Conservation (phyloP, 2,329 filamentous ascomycete species). For the Aspergillus fischeri region DNA sequence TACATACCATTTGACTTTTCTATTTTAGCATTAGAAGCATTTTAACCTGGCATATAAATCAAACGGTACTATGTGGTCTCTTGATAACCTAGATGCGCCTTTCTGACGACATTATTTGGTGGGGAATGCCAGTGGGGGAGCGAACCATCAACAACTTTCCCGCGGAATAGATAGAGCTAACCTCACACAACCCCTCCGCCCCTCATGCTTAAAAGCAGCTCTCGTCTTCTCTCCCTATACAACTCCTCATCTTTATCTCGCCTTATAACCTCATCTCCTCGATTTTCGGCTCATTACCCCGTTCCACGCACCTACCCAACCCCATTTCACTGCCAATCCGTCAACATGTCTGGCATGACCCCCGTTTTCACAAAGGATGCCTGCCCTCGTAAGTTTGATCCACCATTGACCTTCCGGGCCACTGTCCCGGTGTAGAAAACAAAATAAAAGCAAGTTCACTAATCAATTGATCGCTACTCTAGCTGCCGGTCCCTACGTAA, state of each 20-base stretch:
- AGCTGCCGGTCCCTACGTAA: slow-evolving; percentile 44
- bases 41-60: neutral
- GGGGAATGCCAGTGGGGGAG: neutral
- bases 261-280: slow-evolving; percentile 4
- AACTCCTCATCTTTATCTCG: slow-evolving; percentile 3
- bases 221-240: slow-evolving; percentile 18
- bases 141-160: slow-evolving; percentile 11
- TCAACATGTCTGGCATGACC: slow-evolving; percentile 38
- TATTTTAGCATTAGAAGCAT: neutral
- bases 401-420: neutral
- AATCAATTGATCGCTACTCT: slow-evolving; percentile 5
- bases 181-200: slow-evolving; percentile 7
- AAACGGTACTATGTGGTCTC: neutral
- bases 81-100: neutral
- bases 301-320: slow-evolving; percentile 5
- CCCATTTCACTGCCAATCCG: slow-evolving; percentile 11
- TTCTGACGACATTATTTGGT: neutral
- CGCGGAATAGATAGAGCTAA: slow-evolving; percentile 14
- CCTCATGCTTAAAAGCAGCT: slow-evolving; percentile 22
- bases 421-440: neutral
- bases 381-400: slow-evolving; percentile 40
- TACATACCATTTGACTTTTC: neutral
- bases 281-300: slow-evolving; percentile 10
- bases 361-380: slow-evolving; percentile 40
- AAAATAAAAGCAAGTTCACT: neutral